Base-by-base conservation (phyloP, 106 monocot species). In the Alisma plantagoaquatica region DNA sequence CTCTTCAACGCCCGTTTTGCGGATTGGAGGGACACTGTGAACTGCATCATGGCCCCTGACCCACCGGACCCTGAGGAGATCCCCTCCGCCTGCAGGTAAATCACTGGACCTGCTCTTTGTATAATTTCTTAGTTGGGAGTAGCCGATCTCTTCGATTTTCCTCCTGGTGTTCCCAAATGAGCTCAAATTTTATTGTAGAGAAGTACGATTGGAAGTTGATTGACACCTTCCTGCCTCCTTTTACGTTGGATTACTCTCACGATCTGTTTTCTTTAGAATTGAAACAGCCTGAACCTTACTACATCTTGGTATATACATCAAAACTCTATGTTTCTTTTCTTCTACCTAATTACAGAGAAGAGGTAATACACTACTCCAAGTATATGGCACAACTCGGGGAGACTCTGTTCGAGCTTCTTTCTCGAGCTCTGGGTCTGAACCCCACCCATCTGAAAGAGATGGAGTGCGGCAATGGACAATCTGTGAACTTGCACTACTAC, bases 321-420 rank as follows among this genome's bases (percentile, higher is more conserved):
- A 7, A 46, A 17, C 21, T 8, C 6, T 46, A 19, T 46, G 16
- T 46, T 15, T 9, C 6, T 46, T 46, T 17, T 46, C n/a, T 46
- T 17, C 21, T 46, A 6, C 7, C 33, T 29, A 44, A 3, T 54
- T 54, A 18, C 38, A 59, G 59, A 45, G n/a, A n/a, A n/a, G n/a
- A n/a, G 28, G 20, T 59, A 14, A n/a, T n/a, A n/a, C n/a, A n/a
- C n/a, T n/a, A n/a, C n/a, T 0, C 59, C 3, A 10, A 59, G 22
- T 45, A 59, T 43, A 29, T 59, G 18, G 22, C 3, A 31, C 43
- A 16, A 59, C 18, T 59, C 10, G 59, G 59, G 30, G 20, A 45
- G 7, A 44, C 27, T 27, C 44, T 59, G 23, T 59, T 42, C 28
- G 59, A 59, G 43, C 44, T 59, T 16, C 59, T 59, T 2, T 59